A percentile compares a stretch with the other conserved stretches of the same genome.
phyloP scores from a whole-genome alignment of 306 rosid species.

The Malus fusca region DNA sequence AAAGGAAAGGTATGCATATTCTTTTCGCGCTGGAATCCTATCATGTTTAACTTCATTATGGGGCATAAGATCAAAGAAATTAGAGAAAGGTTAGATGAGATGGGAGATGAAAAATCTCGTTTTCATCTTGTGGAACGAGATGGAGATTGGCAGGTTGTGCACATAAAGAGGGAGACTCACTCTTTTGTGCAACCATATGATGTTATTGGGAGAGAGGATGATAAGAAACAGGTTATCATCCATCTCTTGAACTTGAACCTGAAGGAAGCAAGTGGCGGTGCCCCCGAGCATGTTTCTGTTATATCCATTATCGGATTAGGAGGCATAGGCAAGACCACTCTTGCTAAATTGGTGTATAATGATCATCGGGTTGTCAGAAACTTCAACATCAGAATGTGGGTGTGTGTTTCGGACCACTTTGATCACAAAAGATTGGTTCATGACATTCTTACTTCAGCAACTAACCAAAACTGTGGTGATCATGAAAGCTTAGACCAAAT shows the following conservation, averaged over 20 bases:
- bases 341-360: slow-evolving; percentile 10
- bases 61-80: slow-evolving; percentile 1
- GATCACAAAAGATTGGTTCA: slow-evolving; percentile 1
- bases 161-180: neutral
- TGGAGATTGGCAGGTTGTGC: neutral
- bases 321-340: slow-evolving; percentile 20
- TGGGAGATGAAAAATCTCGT: neutral
- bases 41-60: slow-evolving; percentile 1
- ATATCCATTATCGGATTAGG: slow-evolving; percentile 3
- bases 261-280: neutral
- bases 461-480: neutral
- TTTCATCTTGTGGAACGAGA: neutral
- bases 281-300: neutral
- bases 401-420: slow-evolving; percentile 14
- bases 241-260: slow-evolving; percentile 1
- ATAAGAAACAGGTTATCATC: neutral
- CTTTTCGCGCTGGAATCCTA: slow-evolving; percentile 8
- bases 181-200: slow-evolving; percentile 5
- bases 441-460: slow-evolving; percentile 11
- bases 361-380: neutral
- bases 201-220: slow-evolving; percentile 18
- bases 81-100: neutral
- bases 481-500: neutral
- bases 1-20: slow-evolving; percentile 7
- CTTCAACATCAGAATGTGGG: slow-evolving; percentile 13